phyloP scores from a whole-genome alignment of 2,329 filamentous ascomycete species.

The Periconia digitata region DNA sequence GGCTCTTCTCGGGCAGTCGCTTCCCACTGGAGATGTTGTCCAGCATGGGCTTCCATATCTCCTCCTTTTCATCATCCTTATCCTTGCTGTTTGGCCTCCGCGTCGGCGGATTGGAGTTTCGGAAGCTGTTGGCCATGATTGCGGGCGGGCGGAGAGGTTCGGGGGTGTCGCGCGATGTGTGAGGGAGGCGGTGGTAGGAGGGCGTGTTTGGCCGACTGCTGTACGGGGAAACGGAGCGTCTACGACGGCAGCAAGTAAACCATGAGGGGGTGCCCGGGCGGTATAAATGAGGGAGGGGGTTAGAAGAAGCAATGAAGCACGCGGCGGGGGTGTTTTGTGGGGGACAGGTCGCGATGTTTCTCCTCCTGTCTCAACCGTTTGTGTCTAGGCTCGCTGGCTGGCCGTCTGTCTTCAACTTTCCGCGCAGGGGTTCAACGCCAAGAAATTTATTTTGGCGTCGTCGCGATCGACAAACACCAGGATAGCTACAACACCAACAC shows the following conservation, averaged over 20 bases:
- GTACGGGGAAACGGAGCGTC: background rate
- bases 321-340: slow-evolving; percentile 18
- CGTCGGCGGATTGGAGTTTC: slow-evolving; percentile 33
- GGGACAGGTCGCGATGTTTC: slow-evolving; percentile 15
- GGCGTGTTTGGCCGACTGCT: background rate
- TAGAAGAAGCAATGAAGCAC: slow-evolving; percentile 12
- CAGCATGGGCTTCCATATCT: slow-evolving; percentile 93
- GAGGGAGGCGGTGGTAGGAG: background rate
- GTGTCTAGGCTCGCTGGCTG: background rate
- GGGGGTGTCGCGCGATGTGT: slow-evolving; percentile 10
- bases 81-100: slow-evolving; percentile 58
- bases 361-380: slow-evolving; percentile 18
- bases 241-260: background rate
- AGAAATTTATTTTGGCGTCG: slow-evolving; percentile 31
- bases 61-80: slow-evolving; percentile 63
- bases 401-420: too few species aligned
- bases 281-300: background rate
- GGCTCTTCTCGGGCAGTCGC: slow-evolving; percentile 85
- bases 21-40: slow-evolving; percentile 89
- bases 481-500: background rate
- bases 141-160: slow-evolving; percentile 19
- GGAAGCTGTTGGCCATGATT: slow-evolving; percentile 36
- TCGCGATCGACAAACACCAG: background rate
- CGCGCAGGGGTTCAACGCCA: slow-evolving; percentile 34
- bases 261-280: background rate